Evolutionary conservation across 2,329 filamentous ascomycete species (phyloP), one percentile per base, ranked within the genome.

Genomic region (Sarocladium brachiariae): DNA sequence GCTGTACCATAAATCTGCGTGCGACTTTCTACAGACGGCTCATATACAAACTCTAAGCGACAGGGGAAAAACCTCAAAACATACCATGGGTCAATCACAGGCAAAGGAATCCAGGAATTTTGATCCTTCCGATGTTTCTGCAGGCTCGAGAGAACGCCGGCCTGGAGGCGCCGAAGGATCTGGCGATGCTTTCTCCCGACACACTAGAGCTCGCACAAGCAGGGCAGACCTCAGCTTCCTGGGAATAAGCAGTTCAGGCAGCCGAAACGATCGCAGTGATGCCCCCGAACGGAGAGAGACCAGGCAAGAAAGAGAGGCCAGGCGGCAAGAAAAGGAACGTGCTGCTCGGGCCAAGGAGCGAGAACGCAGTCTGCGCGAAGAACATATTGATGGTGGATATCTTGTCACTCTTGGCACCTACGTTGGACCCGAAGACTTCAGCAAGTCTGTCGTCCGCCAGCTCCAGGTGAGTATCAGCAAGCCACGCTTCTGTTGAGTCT

Each of bases 351-450:
- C 86, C 38, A 89, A 89, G 65, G 93, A 99, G 65, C 81, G 93
- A 45, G 91, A 96, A 66, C 80, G 87, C 57, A 99, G 93, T 63
- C 83, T 97, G 71, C 83, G 77, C 56, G 91, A 96, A 60, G 93
- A 99, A 64, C 83, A 91, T 65, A 87, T 97, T 2, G 93, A 99
- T 67, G 93, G 93, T 18, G 93, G 93, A 19, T 99, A 85, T 70
- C 72, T 99, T 45, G 93, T 99, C 27, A 99, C 93, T 0, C 81
- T 96, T 63, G 93, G 93, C 31, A 88, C 91, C 47, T 99, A 99
- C 63, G 92, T 89, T 19, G 91, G 92, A 0, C 74, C 83, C 1
- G 93, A 99, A 68, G 93, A 99, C 68, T 99, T 92, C 65, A 95
- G 82, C 73, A 97, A 97, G 67, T 72, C 80, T 16, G 74, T 89